A percentile compares a stretch with the other conserved stretches of the same genome.
These are phyloP conservation scores for Oryza coarctata DNA, from an alignment of 176 grass and related monocot genomes.

Conservation along the genomic window DNA sequence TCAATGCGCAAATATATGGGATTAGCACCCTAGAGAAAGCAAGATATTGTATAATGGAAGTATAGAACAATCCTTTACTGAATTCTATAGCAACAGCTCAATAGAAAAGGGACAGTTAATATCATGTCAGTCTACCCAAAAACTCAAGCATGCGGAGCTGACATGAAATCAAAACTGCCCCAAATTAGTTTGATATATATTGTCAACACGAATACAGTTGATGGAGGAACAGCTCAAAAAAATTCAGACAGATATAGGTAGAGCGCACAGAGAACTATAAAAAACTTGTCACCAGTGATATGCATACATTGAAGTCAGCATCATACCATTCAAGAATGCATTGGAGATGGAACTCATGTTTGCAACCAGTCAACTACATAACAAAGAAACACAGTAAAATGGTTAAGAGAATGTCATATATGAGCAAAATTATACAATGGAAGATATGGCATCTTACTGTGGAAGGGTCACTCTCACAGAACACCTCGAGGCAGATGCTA, in stretches of 20 bases:
- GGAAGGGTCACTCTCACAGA: constrained; percentile 80
- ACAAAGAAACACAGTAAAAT: constrained; percentile 38
- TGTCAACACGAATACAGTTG: not conserved
- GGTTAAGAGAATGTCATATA: not conserved
- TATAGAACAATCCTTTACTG: not conserved
- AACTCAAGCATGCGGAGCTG: not conserved
- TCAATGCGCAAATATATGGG: not conserved
- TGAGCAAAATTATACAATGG: constrained; percentile 5
- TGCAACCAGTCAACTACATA: constrained; percentile 82
- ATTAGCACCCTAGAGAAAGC: not conserved
- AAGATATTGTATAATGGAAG: not conserved
- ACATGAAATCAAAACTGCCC: not conserved
- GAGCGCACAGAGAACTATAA: not conserved
- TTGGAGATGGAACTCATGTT: constrained; percentile 97
- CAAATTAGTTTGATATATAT: not conserved
- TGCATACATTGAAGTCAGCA: not conserved
- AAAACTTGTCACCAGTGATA: not conserved
- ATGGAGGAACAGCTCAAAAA: not conserved
- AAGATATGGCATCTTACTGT: constrained; percentile 50
- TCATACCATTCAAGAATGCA: constrained; percentile 98
- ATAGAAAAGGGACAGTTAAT: not conserved
- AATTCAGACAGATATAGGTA: constrained; percentile 28
- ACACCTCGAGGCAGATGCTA: constrained; percentile 87
- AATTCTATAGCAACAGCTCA: not conserved
- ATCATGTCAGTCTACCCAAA: not conserved